Percentiles rank a stretch among this genome's conserved stretches.
Conservation (phyloP, 345 rosid species). For the Eucalyptus shirleyi region DNA sequence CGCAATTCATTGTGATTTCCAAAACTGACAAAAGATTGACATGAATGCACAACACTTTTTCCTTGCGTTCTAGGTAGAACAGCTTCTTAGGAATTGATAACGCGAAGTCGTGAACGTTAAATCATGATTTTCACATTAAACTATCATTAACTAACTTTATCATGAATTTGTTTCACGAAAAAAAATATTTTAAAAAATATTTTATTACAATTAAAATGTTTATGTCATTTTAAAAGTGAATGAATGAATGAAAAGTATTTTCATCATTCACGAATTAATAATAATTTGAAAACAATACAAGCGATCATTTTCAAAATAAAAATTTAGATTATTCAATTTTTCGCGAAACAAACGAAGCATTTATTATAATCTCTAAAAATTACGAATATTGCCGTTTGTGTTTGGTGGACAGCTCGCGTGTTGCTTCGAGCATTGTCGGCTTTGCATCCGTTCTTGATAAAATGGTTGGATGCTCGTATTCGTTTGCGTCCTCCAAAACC, state of each 20-base stretch:
- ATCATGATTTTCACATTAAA: not conserved
- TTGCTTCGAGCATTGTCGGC: not conserved
- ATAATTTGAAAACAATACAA: accelerated
- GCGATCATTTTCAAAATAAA: accelerated
- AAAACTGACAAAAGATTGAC: too few relatives aligned
- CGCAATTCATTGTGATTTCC: too few relatives aligned
- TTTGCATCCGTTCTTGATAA: not conserved
- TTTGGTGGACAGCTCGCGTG: not conserved
- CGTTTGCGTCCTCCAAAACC: not conserved
- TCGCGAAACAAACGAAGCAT: accelerated
- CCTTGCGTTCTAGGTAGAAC: too few relatives aligned
- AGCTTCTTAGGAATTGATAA: too few relatives aligned
- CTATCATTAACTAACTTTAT: accelerated
- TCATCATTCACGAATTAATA: accelerated
- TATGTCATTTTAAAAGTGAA: too few relatives aligned
- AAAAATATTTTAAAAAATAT: too few relatives aligned
- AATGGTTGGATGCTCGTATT: not conserved
- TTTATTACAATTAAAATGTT: too few relatives aligned
- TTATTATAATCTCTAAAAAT: not conserved
- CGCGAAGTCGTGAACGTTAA: not conserved
- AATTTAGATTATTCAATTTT: too few relatives aligned
- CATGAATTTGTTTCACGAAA: accelerated
- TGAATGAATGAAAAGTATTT: too few relatives aligned
- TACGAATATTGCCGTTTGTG: not conserved
- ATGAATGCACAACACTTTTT: too few relatives aligned